Base-by-base conservation (phyloP, 2,329 filamentous ascomycete genomes). In the Fusarium foetens region DNA sequence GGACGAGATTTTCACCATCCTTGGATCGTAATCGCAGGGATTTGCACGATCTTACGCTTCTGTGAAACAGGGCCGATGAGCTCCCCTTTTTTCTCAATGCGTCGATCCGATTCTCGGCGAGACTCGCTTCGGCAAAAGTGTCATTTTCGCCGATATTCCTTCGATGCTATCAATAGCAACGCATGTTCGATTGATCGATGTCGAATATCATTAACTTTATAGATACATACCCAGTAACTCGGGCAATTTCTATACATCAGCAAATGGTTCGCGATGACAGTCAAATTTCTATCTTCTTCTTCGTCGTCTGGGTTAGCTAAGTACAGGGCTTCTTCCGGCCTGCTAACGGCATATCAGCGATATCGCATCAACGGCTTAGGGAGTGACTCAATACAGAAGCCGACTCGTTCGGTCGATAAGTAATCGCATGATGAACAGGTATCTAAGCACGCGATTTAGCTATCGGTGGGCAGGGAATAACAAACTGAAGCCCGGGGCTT, bases 11-110 rank as follows among this genome's bases (percentile, higher is more conserved):
- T 27, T 48, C 36, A 23, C 41, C 17, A 63, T 63, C 23, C 64
- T 14, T 52, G 58, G 49, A 53, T 64, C 64, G 51, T 31, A 68
- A 64, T 31, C 39, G 27, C 63, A 68, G 43, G 65, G 43, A 8
- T 41, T 35, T 23, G 25, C 65, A 68, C 51, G 64, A 64, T 46
- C 58, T 68, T 69, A 51, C 43, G 42, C 27, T 62, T 69, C 58
- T 59, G 25, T 69, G 65, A 64, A 68, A 69, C 64, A 68, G 65
- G 64, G 64, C 66, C 66, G 58, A 68, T 64, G 46, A 33, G 58
- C 58, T 69, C 64, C 51, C 45, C 58, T 45, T 69, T 43, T 68
- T 68, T 58, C 45, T 33, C 48, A 52, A 68, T 36, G 11, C 17
- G 33, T 52, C 29, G 5, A 41, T 49, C 66, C 66, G 66, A 8